Conservation (phyloP, 352 stramenopile species). For the Globisporangium carolinianum region DNA sequence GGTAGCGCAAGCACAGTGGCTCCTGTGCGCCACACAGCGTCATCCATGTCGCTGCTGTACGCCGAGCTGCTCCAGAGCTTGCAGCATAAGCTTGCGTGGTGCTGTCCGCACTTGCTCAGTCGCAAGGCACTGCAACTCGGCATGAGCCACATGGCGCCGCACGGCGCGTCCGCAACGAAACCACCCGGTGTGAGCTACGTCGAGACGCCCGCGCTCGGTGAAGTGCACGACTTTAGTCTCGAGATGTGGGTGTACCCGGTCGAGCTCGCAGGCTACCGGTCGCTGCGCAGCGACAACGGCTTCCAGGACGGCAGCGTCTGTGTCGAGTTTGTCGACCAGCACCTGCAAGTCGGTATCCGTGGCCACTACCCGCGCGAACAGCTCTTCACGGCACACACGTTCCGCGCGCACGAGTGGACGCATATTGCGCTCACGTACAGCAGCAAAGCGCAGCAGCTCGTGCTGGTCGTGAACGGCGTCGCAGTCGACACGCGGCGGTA, state of each 20-base stretch:
- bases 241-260: slow-evolving; percentile 78
- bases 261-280: slow-evolving; percentile 53
- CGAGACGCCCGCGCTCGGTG: slow-evolving; percentile 53
- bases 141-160: slow-evolving; percentile 13
- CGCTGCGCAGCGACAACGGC: slow-evolving; percentile 69
- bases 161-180: slow-evolving; percentile 20
- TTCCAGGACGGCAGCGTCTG: slow-evolving; percentile 63
- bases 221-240: slow-evolving; percentile 60
- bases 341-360: slow-evolving; percentile 62
- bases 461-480: slow-evolving; percentile 55
- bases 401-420: slow-evolving; percentile 61
- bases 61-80: slow-evolving; percentile 58
- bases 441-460: slow-evolving; percentile 13
- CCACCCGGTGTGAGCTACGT: slow-evolving; percentile 55
- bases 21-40: slow-evolving; percentile 46
- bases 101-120: slow-evolving; percentile 18
- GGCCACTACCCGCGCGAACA: slow-evolving; percentile 68
- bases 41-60: slow-evolving; percentile 72
- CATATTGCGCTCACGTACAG: slow-evolving; percentile 63
- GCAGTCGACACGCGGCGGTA: slow-evolving; percentile 29
- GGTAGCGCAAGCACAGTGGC: slow-evolving; percentile 17
- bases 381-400: slow-evolving; percentile 44
- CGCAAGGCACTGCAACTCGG: slow-evolving; percentile 68
- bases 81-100: slow-evolving; percentile 50
- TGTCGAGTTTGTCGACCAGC: slow-evolving; percentile 59